Percentiles rank a stretch among this genome's conserved stretches.
phyloP scores from a whole-genome alignment of 176 grass and related monocot genomes.

The Carex parvula region DNA sequence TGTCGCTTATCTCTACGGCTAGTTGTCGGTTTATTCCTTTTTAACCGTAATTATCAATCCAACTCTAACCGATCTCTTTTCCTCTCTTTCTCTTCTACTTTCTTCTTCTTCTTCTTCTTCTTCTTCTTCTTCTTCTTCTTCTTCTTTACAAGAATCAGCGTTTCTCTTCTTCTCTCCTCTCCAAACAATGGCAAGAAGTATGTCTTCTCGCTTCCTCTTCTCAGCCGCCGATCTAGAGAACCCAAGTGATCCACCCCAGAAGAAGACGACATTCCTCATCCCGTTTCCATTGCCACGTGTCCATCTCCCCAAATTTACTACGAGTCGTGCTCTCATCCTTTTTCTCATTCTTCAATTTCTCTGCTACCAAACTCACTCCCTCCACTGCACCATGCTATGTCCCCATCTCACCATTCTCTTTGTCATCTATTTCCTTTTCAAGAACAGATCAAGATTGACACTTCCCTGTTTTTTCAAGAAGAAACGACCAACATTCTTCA shows the following conservation, averaged over 20 bases:
- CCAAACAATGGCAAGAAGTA: neutral
- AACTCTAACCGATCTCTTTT: neutral
- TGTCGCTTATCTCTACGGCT: neutral
- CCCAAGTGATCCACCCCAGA: neutral
- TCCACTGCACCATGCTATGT: slow-evolving; percentile 23
- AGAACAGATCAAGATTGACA: slow-evolving; percentile 9
- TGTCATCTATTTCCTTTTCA: neutral
- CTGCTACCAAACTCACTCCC: slow-evolving; percentile 22
- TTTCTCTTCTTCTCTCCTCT: neutral
- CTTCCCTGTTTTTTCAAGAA: neutral
- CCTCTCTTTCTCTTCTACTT: neutral
- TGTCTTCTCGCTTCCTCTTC: neutral
- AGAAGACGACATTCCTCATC: neutral
- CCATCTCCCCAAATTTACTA: slow-evolving; percentile 19
- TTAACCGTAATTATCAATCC: neutral
- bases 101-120: too few species aligned
- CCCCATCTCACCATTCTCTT: slow-evolving; percentile 2
- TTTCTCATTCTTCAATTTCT: slow-evolving; percentile 31
- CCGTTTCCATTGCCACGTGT: neutral
- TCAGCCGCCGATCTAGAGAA: neutral
- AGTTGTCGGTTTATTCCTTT: neutral
- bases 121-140: too few species aligned
- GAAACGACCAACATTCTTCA: slow-evolving; percentile 51
- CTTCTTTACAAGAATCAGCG: neutral
- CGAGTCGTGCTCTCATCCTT: slow-evolving; percentile 32